phyloP scores from a whole-genome alignment of 1,284 basidiomycete species.

The Ceratorhiza oryzae-sativae region DNA sequence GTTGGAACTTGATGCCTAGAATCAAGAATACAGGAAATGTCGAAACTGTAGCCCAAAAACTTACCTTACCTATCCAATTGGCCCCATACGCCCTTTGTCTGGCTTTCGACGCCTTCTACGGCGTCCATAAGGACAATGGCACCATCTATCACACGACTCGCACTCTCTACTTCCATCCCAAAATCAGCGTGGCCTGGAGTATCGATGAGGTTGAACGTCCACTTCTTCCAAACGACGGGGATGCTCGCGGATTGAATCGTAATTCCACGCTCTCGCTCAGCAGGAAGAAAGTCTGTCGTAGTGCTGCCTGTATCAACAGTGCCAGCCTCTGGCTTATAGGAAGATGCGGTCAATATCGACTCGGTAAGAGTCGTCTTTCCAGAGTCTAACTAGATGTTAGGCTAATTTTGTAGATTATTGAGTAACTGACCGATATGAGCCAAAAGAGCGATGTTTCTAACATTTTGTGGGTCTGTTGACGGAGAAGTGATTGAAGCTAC shows the following conservation, averaged over 20 bases:
- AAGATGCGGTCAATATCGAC: conserved; percentile 79
- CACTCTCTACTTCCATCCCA: conserved; percentile 93
- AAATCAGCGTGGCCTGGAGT: conserved; percentile 94
- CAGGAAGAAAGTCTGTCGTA: conserved; percentile 88
- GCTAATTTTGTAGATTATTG: conserved; percentile 42
- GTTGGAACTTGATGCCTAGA: conserved; percentile 77
- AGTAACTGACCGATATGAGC: conserved; percentile 73
- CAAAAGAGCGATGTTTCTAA: conserved; percentile 81
- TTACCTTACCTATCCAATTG: conserved; percentile 77
- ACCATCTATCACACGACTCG: conserved; percentile 88
- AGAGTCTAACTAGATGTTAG: conserved; percentile 65
- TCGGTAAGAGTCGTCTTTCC: conserved; percentile 92
- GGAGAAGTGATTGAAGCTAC: background rate
- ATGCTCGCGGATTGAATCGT: conserved; percentile 93
- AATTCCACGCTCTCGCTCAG: conserved; percentile 87
- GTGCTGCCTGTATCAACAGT: conserved; percentile 90
- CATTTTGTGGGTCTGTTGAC: conserved; percentile 50
- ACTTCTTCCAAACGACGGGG: conserved; percentile 85
- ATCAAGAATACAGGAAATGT: conserved; percentile 1
- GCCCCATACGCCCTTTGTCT: conserved; percentile 87
- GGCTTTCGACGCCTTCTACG: conserved; percentile 89
- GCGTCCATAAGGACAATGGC: conserved; percentile 88
- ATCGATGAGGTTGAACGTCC: conserved; percentile 87
- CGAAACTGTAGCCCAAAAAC: background rate
- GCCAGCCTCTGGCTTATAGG: conserved; percentile 74